A percentile compares a stretch with the other conserved stretches of the same genome.
Conservation (phyloP, 108 stramenopile genomes). For the Chaetoceros tenuissimus region DNA sequence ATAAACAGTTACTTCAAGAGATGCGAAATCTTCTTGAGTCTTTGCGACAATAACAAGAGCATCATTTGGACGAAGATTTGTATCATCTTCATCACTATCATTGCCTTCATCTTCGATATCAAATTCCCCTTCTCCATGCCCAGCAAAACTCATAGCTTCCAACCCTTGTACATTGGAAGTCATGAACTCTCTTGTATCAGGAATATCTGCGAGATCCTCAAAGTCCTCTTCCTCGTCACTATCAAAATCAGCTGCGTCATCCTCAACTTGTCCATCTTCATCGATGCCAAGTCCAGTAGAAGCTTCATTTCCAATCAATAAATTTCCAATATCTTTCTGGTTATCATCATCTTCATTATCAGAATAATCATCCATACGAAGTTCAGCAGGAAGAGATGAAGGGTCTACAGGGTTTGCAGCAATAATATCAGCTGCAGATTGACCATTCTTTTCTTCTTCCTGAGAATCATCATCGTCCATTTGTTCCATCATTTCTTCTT, state of each 20-base stretch:
- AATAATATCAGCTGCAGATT: neutral
- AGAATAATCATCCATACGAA: slow-evolving; percentile 90
- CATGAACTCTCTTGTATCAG: slow-evolving; percentile 80
- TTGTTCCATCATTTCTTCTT: slow-evolving; percentile 21
- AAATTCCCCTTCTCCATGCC: slow-evolving; percentile 23
- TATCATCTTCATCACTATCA: slow-evolving; percentile 72
- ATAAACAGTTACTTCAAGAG: slow-evolving; percentile 83
- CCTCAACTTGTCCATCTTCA: slow-evolving; percentile 17
- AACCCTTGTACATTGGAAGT: slow-evolving; percentile 75
- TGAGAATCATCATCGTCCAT: slow-evolving; percentile 9
- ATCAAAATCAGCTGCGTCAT: slow-evolving; percentile 15
- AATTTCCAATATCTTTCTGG: slow-evolving; percentile 43
- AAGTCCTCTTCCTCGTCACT: slow-evolving; percentile 51
- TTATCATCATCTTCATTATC: slow-evolving; percentile 75
- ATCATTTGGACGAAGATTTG: slow-evolving; percentile 55
- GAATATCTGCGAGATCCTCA: slow-evolving; percentile 73
- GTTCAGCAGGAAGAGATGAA: slow-evolving; percentile 57
- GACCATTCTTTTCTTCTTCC: neutral
- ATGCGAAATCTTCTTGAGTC: slow-evolving; percentile 86
- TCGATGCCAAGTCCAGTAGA: slow-evolving; percentile 6
- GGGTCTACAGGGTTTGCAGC: slow-evolving; percentile 20
- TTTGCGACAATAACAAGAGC: slow-evolving; percentile 78
- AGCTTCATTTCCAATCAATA: slow-evolving; percentile 61
- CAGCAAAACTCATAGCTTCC: slow-evolving; percentile 63
- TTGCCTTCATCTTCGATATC: slow-evolving; percentile 66